Base-by-base conservation (phyloP, 2,329 filamentous ascomycete genomes). In the Trichoderma arundinaceum region DNA sequence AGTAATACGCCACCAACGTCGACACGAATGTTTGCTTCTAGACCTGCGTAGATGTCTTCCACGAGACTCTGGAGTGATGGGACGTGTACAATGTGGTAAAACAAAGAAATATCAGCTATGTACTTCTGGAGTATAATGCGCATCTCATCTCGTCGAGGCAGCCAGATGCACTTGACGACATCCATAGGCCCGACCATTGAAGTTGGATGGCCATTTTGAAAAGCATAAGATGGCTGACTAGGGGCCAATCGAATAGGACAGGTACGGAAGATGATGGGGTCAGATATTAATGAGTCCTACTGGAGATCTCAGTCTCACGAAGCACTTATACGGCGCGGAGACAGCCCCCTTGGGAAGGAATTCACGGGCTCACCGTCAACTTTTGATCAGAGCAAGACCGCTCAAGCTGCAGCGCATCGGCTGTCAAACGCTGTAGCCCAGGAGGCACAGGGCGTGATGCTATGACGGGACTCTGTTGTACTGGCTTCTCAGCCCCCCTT, bases 381-480 rank as follows among this genome's bases (percentile, higher is more conserved):
- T 74, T 73, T 15, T 72, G 71, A n/a, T 72, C 72, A 39, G 74
- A 71, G 41, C 72, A 77, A 39, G 72, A 71, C 44, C 70, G 70
- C 65, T 77, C 76, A 2, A 77, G 69, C 70, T 73, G 74, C 63
- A 77, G 67, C 44, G 74, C 76, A 68, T 77, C 76, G 1, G 74
- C 74, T 10, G 75, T 75, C 33, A 77, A 43, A 48, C 74, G 73
- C 56, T 76, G 75, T 32, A 77, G 71, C 38, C 72, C 72, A 22
- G 72, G 67, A n/a, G 76, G 74, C 46, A 77, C 67, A 39, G 66
- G 46, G 33, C 65, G 57, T 44, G 67, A 64, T 22, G 22, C 52
- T 35, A 51, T 46, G 33, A 12, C 41, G 38, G 57, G 57, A 39
- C 64, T 32, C 22, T 62, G 38, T n/a, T 44, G 38, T 43, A 32